Evolutionary conservation across 306 rosid genomes (phyloP), one percentile per base, ranked within the genome.

Genomic region (Ormosia semicastrata): DNA sequence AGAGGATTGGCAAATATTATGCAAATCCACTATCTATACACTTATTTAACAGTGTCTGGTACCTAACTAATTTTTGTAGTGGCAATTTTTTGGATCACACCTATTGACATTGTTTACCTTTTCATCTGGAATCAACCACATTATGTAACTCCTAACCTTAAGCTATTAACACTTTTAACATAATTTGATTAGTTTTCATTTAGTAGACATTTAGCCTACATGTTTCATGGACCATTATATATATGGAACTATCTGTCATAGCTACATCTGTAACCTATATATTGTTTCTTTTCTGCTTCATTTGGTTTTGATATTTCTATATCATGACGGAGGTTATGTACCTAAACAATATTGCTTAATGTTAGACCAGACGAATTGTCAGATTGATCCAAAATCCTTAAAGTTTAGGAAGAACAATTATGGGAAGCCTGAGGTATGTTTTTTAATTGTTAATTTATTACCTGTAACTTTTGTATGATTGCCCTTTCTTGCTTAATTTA

Each of bases 391-490:
- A 69, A 86, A 82, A 87, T 85, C 89, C 41, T 84, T 93, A 52
- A 92, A 76, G 85, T 93, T 93, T 72, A 87, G 79, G 86, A 95
- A 88, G 91, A 93, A 95, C 83, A 78, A 11, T 54, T 84, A 86
- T 80, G 99, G 99, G 66, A 93, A 93, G 84, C 94, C 99, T 18
- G 95, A 92, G 98, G 99, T 93, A 40, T 59, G 92, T 59, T 73
- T 82, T 87, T 57, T 69, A 53, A 34, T n/a, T 36, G 30, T 60
- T 76, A 40, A 57, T 77, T 15, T 63, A 41, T 52, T 33, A 4
- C 59, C 11, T 72, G 54, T n/a, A 49, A 73, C 36, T 77, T 65
- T n/a, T 73, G n/a, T 56, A 15, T 30, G 71, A 37, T 39, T 76
- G 14, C 52, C 46, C 12, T 14, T 71, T 52, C 12, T 70, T 40